Conservation (phyloP, 1,284 basidiomycete species). For the Malassezia sympodialis region DNA sequence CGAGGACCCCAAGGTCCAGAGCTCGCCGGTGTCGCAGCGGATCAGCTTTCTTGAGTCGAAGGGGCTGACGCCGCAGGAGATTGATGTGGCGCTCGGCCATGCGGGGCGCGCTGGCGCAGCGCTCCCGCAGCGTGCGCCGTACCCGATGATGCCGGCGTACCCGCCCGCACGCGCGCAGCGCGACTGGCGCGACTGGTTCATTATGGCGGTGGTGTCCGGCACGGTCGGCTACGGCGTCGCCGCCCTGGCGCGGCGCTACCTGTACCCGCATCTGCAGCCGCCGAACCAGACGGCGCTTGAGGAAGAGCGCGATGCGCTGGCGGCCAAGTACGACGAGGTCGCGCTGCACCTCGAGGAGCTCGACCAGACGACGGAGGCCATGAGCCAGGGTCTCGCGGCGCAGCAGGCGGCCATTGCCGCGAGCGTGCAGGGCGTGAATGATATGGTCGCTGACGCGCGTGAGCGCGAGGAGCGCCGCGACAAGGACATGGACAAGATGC, state of each 20-base stretch:
- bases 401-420: slow-evolving; percentile 68
- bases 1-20: slow-evolving; percentile 53
- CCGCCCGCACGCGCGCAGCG: slow-evolving; percentile 21
- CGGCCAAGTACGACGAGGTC: slow-evolving; percentile 85
- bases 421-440: slow-evolving; percentile 69
- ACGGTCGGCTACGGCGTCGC: slow-evolving; percentile 78
- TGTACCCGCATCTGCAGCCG: slow-evolving; percentile 81
- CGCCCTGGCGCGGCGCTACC: slow-evolving; percentile 79
- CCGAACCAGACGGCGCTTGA: slow-evolving; percentile 82
- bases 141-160: slow-evolving; percentile 20
- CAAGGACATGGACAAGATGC: slow-evolving; percentile 79
- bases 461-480: slow-evolving; percentile 68
- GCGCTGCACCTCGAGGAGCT: slow-evolving; percentile 63
- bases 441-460: slow-evolving; percentile 64
- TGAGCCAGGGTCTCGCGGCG: slow-evolving; percentile 66
- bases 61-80: slow-evolving; percentile 71
- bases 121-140: slow-evolving; percentile 20
- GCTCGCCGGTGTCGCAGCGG: slow-evolving; percentile 69
- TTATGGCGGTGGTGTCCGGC: slow-evolving; percentile 85
- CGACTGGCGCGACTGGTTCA: slow-evolving; percentile 51
- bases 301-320: slow-evolving; percentile 70
- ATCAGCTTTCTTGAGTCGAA: slow-evolving; percentile 90
- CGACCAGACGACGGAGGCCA: slow-evolving; percentile 63
- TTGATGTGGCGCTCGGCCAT: slow-evolving; percentile 69
- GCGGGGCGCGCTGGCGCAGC: slow-evolving; percentile 16